Evolutionary conservation across 805 yeast genomes (phyloP).

Genomic region (Pichia thaimueangensis): DNA sequence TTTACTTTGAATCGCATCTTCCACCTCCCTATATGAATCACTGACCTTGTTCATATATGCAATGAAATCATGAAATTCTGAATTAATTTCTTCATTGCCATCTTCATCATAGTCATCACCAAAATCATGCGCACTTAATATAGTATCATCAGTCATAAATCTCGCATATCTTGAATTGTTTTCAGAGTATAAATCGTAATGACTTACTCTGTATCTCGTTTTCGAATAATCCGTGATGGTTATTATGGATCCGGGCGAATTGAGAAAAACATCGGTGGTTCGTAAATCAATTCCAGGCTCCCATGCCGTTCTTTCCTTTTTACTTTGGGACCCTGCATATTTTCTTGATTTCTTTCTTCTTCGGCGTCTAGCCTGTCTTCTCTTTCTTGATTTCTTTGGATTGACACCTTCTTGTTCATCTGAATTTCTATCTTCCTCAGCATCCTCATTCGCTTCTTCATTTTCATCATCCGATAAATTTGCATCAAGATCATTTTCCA

Average conservation of each 20-base stretch:
- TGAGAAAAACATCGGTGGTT: slow-evolving; percentile 45
- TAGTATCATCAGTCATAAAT: slow-evolving; percentile 13
- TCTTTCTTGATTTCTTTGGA: slow-evolving; percentile 1
- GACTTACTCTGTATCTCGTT: slow-evolving; percentile 37
- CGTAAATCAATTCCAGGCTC: slow-evolving; percentile 55
- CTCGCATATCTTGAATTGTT: slow-evolving; percentile 19
- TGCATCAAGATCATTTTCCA: too few species aligned
- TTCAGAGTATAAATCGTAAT: slow-evolving; percentile 33
- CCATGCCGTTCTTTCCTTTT: slow-evolving; percentile 42
- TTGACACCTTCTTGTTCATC: slow-evolving; percentile 1
- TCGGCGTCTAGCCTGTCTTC: slow-evolving; percentile 2
- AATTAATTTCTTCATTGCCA: neutral
- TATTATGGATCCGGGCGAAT: slow-evolving; percentile 46
- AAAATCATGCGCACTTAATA: slow-evolving; percentile 11
- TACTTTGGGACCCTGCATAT: slow-evolving; percentile 33
- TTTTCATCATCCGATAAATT: too few species aligned
- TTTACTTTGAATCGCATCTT: slow-evolving; percentile 26
- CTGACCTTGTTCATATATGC: slow-evolving; percentile 16
- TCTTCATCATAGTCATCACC: slow-evolving; percentile 7
- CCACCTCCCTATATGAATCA: slow-evolving; percentile 26
- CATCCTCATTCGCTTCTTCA: neutral
- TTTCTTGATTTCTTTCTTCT: slow-evolving; percentile 18
- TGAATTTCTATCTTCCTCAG: neutral
- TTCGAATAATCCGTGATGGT: slow-evolving; percentile 48
- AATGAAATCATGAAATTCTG: slow-evolving; percentile 6